These are phyloP conservation scores for Mortierella sp. DNA, from an alignment of 371 early-diverging fungal species.

Conservation along the genomic window DNA sequence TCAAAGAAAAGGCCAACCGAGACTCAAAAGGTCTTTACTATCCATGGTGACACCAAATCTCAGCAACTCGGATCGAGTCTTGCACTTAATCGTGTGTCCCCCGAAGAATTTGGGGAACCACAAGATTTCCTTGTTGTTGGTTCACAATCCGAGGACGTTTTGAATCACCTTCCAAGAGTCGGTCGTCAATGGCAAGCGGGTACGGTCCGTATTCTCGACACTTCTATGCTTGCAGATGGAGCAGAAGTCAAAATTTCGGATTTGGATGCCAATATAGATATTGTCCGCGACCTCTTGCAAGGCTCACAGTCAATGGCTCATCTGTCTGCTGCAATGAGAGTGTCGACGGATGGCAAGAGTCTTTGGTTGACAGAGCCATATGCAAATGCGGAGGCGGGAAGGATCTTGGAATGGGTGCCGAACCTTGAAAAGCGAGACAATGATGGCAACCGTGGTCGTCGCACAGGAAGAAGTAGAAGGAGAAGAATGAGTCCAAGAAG, in stretches of 20 bases:
- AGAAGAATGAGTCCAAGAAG: not conserved
- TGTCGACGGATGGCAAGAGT: constrained; percentile 34
- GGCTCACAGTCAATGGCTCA: constrained; percentile 52
- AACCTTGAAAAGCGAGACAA: constrained; percentile 11
- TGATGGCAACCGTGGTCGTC: not conserved
- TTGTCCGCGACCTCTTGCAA: constrained; percentile 27
- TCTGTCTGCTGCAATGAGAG: constrained; percentile 43
- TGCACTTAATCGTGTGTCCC: not conserved
- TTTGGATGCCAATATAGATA: constrained; percentile 4
- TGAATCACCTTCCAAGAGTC: constrained; percentile 15
- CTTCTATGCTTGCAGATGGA: constrained; percentile 14
- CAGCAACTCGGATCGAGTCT: constrained; percentile 48
- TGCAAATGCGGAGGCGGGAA: constrained; percentile 28
- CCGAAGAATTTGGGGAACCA: not conserved
- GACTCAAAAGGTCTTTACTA: constrained; percentile 30
- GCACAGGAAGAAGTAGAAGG: not conserved
- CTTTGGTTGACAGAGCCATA: constrained; percentile 51
- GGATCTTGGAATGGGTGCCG: constrained; percentile 45
- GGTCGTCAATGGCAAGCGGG: constrained; percentile 53
- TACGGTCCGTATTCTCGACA: constrained; percentile 34
- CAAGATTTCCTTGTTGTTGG: constrained; percentile 34
- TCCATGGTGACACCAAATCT: constrained; percentile 41
- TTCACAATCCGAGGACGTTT: constrained; percentile 41
- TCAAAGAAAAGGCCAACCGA: not conserved
- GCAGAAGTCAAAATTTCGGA: constrained; percentile 21